Evolutionary conservation across 2,329 filamentous ascomycete genomes (phyloP), one percentile per base, ranked within the genome.

Genomic region (Cordyceps fumosorosea): DNA sequence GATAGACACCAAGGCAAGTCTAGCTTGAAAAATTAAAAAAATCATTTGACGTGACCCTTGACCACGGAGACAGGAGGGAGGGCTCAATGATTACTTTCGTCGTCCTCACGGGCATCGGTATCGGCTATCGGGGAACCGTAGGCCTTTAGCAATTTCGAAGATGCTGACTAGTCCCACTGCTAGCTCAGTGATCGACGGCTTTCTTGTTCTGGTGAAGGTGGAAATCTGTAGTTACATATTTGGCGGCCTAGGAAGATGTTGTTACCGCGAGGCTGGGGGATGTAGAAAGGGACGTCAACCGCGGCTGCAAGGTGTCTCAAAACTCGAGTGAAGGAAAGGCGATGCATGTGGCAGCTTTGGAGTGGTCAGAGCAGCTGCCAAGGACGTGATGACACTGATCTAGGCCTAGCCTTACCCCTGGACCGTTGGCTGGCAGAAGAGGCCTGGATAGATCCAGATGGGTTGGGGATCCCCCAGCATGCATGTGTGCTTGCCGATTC

Each of bases 371-470:
- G 26, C 16, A 29, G 26, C 20, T 22, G 34, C 7, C 52, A 40
- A 54, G 52, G 14, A 26, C 55, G 44, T 20, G 55, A 37, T 8
- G 18, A 18, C 22, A 37, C 37, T 56, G 53, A 45, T 45, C 53
- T 55, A 20, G 42, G 42, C 26, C 42, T 32, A 56, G 54, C 54
- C 55, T 57, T 57, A 24, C 42, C 55, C 42, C 55, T 57, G 55
- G 55, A 48, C 42, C 18, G 55, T 57, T 57, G 29, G 55, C 22
- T 45, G 29, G 42, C 42, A 57, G n/a, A 1, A 48, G 16, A 32
- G 40, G 54, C 16, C 53, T 56, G 40, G 34, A 47, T 34, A 47
- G 44, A 57, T 48, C 42, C 54, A 56, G 54, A 32, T 57, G 55
- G 44, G 44, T 57, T 37, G 29, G 55, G 44, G 55, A 48, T 48